Conservation (phyloP, 2,329 filamentous ascomycete species). For the Colletotrichum musicola region DNA sequence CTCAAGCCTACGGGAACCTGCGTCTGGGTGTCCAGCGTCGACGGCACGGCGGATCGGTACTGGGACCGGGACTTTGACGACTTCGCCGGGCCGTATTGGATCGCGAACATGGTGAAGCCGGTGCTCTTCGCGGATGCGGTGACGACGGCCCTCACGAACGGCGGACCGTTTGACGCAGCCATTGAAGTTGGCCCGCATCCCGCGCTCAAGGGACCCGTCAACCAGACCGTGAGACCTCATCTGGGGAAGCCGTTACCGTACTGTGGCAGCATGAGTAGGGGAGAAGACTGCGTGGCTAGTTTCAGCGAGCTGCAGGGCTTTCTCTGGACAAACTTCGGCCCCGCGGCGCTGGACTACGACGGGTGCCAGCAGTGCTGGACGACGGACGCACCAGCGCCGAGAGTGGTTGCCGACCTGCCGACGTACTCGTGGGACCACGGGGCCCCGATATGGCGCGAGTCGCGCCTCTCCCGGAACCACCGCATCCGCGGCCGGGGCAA, state of each 20-base stretch:
- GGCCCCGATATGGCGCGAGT: constrained; percentile 20
- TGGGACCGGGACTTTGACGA: neutral
- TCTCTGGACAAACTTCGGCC: constrained; percentile 4
- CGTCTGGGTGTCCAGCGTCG: neutral
- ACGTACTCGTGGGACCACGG: constrained; percentile 38
- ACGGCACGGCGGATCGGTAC: neutral
- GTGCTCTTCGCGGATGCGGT: constrained; percentile 17
- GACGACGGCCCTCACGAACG: constrained; percentile 9
- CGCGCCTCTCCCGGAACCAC: constrained; percentile 24
- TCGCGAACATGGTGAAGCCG: constrained; percentile 17
- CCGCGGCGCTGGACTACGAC: neutral
- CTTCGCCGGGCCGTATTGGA: constrained; percentile 14
- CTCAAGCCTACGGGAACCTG: neutral
- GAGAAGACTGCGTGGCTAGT: neutral
- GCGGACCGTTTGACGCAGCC: constrained; percentile 39
- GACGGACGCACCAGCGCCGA: neutral
- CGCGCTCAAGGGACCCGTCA: constrained; percentile 8
- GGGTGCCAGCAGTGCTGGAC: constrained; percentile 4
- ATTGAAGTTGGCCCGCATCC: constrained; percentile 27
- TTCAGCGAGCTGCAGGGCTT: constrained; percentile 5
- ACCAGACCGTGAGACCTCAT: constrained; percentile 16
- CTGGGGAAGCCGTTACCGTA: constrained; percentile 13
- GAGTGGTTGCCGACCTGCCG: constrained; percentile 41
- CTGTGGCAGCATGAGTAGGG: constrained; percentile 11
- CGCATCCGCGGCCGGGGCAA: constrained; percentile 22